A percentile compares a stretch with the other conserved stretches of the same genome.
These are phyloP conservation scores for Pestalotiopsis fici DNA, from an alignment of 2,329 filamentous ascomycete species.

Conservation along the genomic window DNA sequence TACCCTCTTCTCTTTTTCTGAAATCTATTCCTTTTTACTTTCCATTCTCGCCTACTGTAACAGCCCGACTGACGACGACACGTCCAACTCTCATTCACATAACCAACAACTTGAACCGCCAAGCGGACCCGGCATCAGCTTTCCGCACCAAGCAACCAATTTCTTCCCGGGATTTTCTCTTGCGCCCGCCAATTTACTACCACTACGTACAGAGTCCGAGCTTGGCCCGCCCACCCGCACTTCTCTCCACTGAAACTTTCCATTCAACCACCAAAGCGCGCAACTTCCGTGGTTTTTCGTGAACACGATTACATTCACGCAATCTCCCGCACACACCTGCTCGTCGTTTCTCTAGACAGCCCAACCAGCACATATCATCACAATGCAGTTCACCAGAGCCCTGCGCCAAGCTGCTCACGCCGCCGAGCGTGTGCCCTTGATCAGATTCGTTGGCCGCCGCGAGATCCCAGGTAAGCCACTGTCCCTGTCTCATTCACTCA, in stretches of 20 bases:
- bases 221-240: neutral
- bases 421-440: slow-evolving; percentile 61
- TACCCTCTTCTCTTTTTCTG: neutral
- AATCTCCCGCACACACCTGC: neutral
- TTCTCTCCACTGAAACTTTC: neutral
- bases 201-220: neutral
- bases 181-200: neutral
- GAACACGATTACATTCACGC: neutral
- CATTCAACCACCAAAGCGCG: neutral
- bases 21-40: neutral
- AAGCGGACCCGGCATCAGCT: neutral
- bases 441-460: slow-evolving; percentile 60
- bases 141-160: neutral
- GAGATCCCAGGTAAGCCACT: slow-evolving; percentile 54
- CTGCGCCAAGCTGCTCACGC: slow-evolving; percentile 61
- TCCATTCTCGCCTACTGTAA: neutral
- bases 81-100: neutral
- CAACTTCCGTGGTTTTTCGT: neutral
- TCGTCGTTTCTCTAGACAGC: slow-evolving; percentile 8
- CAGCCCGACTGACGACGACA: neutral
- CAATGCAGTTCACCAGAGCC: slow-evolving; percentile 57
- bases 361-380: slow-evolving; percentile 17
- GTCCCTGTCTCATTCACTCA: slow-evolving; percentile 3
- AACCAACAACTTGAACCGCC: neutral
- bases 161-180: neutral